Conservation (phyloP, 1,139 yeast genomes). For the Diutina neorugosa region DNA sequence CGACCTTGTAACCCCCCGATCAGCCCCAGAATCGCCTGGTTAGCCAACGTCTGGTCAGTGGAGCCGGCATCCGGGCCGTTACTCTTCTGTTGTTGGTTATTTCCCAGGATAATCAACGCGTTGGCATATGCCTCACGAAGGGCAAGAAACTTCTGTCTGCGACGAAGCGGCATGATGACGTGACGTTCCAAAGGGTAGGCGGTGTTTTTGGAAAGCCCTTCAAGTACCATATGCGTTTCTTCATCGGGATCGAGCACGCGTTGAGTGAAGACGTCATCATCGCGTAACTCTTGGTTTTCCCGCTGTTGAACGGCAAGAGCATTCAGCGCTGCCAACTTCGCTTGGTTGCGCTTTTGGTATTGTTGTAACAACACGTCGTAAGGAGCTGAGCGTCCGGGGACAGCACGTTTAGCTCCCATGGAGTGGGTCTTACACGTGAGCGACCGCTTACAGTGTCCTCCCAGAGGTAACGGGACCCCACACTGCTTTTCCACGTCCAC, state of each 20-base stretch:
- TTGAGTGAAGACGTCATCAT: constrained; percentile 12
- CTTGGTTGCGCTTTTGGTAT: constrained; percentile 86
- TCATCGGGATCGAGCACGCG: constrained; percentile 60
- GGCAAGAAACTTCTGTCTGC: constrained; percentile 61
- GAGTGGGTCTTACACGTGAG: constrained; percentile 95
- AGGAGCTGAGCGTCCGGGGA: constrained; percentile 84
- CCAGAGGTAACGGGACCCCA: constrained; percentile 88
- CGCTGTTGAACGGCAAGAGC: constrained; percentile 49
- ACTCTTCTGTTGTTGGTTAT: not conserved
- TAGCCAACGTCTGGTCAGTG: constrained; percentile 31
- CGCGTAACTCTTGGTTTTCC: constrained; percentile 29
- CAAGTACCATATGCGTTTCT: constrained; percentile 85
- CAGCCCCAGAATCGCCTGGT: constrained; percentile 40
- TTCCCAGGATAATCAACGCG: constrained; percentile 25
- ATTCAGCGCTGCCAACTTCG: constrained; percentile 73
- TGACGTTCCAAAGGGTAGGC: constrained; percentile 78
- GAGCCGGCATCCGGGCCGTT: constrained; percentile 7
- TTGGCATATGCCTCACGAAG: constrained; percentile 77
- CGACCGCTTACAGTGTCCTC: constrained; percentile 90
- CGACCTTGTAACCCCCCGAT: constrained; percentile 69
- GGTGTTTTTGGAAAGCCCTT: constrained; percentile 73
- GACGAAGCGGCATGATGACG: constrained; percentile 56
- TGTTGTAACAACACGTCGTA: constrained; percentile 81
- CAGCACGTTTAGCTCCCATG: constrained; percentile 96
- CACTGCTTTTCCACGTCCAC: constrained; percentile 94